Evolutionary conservation across 371 early-diverging fungal genomes (phyloP).

Genomic region (Syncephalastrum monosporum): DNA sequence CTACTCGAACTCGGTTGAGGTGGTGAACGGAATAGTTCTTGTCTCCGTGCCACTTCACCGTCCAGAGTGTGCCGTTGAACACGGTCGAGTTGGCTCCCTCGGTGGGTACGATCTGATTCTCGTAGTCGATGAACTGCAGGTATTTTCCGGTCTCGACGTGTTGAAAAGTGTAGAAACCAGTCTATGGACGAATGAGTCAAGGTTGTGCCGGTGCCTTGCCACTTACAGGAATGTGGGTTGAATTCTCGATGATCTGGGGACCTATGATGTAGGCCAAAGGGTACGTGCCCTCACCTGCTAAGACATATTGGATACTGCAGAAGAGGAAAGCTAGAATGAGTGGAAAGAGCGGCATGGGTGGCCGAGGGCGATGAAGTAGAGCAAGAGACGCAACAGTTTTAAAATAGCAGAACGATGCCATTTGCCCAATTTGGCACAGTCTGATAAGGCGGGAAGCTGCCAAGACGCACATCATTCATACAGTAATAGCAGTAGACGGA

Average conservation of each 20-base stretch:
- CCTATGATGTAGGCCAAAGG: slow-evolving; percentile 21
- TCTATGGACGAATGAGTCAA: slow-evolving; percentile 11
- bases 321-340: slow-evolving; percentile 6
- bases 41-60: slow-evolving; percentile 33
- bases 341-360: slow-evolving; percentile 10
- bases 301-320: not conserved
- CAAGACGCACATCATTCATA: no score
- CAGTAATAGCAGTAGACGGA: no score
- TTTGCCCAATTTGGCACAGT: no score
- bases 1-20: slow-evolving; percentile 21
- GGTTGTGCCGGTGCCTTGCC: not conserved
- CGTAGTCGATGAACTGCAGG: slow-evolving; percentile 29
- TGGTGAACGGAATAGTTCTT: slow-evolving; percentile 34
- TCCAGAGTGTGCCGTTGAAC: slow-evolving; percentile 31
- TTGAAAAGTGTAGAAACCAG: slow-evolving; percentile 31
- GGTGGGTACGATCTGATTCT: slow-evolving; percentile 29
- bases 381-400: no score
- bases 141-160: slow-evolving; percentile 32
- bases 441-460: no score
- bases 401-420: no score
- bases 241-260: slow-evolving; percentile 28
- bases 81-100: slow-evolving; percentile 31
- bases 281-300: slow-evolving; percentile 29
- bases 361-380: not conserved
- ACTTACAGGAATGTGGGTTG: slow-evolving; percentile 30